Base-by-base conservation (phyloP, 352 stramenopile genomes). In the Pythium phragmitis region DNA sequence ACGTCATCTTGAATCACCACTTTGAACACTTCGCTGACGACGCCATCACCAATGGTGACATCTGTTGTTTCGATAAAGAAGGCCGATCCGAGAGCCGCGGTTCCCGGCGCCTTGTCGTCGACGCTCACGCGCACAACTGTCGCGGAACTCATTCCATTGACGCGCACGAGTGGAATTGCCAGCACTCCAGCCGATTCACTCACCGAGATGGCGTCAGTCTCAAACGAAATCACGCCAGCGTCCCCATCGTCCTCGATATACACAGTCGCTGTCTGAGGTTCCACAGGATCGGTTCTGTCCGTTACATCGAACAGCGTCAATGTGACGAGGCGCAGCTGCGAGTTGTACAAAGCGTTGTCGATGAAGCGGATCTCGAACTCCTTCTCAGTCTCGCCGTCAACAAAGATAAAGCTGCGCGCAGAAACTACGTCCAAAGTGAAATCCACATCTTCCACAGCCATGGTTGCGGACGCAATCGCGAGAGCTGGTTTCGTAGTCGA, bases 241-340 rank as follows among this genome's bases (percentile, higher is more conserved):
- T 90, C 81, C 0, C 77, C 81, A 21, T 88, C 81, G 49, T 90
- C 81, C 1, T 52, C 8, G 47, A 90, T 83, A 3, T 61, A 72
- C 11, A 87, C 67, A 16, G 57, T 67, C 6, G 60, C 55, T 2
- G n/a, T 63, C 17, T 46, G 62, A 3, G 67, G 51, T 2, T 37
- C 23, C 6, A 85, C 65, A 1, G 41, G 19, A 26, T 82, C 73
- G 1, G 68, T 78, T 28, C 76, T 63, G 11, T 45, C 60, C 3
- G 76, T 85, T 8, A 69, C 79, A 37, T 90, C 81, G 6, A 46
- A 55, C 8, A 90, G 54, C 2, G 60, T 61, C 1, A 90, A 21
- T 5, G 51, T 57, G 0, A 90, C 61, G 0, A 65, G 66, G 14
- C 74, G 57, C 2, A 67, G 64, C 2, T 12, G 43, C 0, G 68